Evolutionary conservation across 495 filamentous ascomycete genomes (phyloP).

Genomic region (Astrothelium subdiscretum): DNA sequence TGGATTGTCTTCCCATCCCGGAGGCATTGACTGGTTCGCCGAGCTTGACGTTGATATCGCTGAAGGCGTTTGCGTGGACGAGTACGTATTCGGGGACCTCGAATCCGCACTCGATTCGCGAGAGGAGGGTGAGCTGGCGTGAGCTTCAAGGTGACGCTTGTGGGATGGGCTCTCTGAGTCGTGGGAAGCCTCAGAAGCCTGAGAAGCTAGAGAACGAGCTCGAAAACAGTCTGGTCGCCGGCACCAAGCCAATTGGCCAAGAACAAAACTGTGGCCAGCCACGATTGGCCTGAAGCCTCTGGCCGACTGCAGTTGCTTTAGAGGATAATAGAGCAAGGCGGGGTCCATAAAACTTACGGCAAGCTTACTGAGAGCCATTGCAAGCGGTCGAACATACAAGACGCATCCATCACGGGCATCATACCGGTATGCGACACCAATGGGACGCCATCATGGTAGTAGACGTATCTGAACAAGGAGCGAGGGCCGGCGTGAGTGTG

Average conservation of each 20-base stretch:
- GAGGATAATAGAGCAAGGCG: not conserved
- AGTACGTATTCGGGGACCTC: not conserved
- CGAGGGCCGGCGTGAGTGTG: not conserved
- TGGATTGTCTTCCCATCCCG: slow-evolving; percentile 72
- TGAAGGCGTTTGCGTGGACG: not conserved
- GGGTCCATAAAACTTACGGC: slow-evolving; percentile 7
- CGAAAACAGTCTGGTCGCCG: not conserved
- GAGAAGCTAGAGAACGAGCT: not conserved
- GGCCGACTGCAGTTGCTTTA: slow-evolving; percentile 5
- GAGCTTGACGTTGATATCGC: not conserved
- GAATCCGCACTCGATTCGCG: not conserved
- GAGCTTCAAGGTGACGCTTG: not conserved
- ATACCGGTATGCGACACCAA: not conserved
- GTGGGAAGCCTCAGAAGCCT: not conserved
- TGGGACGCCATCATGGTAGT: not conserved
- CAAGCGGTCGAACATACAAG: not conserved
- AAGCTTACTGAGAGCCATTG: slow-evolving; percentile 9
- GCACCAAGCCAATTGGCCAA: slow-evolving; percentile 11
- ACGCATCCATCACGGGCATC: not conserved
- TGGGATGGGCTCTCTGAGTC: not conserved
- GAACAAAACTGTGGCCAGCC: slow-evolving; percentile 7
- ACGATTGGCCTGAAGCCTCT: slow-evolving; percentile 7
- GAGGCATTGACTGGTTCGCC: slow-evolving; percentile 23
- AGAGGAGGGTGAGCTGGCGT: not conserved
- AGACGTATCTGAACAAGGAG: not conserved